Base-by-base conservation (phyloP, 2,329 filamentous ascomycete genomes). In the Cordyceps pruinosa region DNA sequence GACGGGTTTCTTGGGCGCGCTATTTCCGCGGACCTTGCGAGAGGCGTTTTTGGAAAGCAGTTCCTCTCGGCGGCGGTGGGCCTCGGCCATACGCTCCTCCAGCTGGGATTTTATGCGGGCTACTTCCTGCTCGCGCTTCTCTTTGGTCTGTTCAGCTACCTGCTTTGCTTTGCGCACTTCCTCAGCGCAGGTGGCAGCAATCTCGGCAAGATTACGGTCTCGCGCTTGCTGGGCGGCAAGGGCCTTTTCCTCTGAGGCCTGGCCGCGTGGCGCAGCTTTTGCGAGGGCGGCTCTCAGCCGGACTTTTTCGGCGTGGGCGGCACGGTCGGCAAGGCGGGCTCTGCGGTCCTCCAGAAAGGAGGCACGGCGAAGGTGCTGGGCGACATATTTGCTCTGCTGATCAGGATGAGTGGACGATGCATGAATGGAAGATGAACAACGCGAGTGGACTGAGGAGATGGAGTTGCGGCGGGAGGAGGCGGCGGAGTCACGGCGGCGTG, bases 111-210 rank as follows among this genome's bases (percentile, higher is more conserved):
- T 83, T 68, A 89, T 78, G 65, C 85, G 84, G 63, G 79, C 79
- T 57, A 88, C 81, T 61, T 92, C 87, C 57, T 86, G 85, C 66
- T 90, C 86, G 61, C 89, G 84, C 69, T 87, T 87, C 73, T 89
- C 87, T 71, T 90, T 91, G 76, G 89, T 90, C 58, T 82, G 85
- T 69, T 90, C 88, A 15, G 89, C 89, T n/a, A 92, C 80, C 51
- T 88, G 86, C 75, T 93, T 93, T 53, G 89, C 89, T 61, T 88
- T 81, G 67, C 88, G 85, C 17, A 94, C 89, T 68, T 94, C 89
- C 70, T 91, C 89, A 21, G 89, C 89, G 67, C 89, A 93, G 59
- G 84, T 81, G 49, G 89, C 87, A 4, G 89, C 88, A 44, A 93
- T 91, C 69, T 92, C 89, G 9, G 88, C 89, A 19, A 94, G 73